Evolutionary conservation across 2,329 filamentous ascomycete species (phyloP).

Genomic region (Colletotrichum sp.): DNA sequence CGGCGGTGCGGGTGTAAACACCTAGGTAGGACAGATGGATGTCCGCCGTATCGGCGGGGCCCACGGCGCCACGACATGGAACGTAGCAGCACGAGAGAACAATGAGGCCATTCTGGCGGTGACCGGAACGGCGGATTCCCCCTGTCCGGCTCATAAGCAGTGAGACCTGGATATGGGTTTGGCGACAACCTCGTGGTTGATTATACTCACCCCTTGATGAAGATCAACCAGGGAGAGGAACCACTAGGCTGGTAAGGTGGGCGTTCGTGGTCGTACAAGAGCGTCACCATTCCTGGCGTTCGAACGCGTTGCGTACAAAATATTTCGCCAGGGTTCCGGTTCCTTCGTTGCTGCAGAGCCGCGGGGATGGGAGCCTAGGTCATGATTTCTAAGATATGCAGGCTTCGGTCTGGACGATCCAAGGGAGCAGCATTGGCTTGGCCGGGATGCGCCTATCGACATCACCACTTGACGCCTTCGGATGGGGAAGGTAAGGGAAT

Average conservation of each 20-base stretch:
- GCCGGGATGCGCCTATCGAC: neutral
- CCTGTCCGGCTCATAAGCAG: neutral
- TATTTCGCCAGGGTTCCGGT: neutral
- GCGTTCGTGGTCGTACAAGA: neutral
- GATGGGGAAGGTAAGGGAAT: neutral
- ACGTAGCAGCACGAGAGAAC: neutral
- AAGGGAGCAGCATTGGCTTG: slow-evolving; percentile 1
- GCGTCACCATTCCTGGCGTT: neutral
- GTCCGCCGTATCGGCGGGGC: slow-evolving; percentile 1
- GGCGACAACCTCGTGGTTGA: neutral
- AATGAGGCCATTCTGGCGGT: neutral
- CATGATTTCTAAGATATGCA: slow-evolving; percentile 11
- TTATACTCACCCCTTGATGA: neutral
- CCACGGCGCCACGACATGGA: neutral
- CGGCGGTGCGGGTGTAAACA: neutral
- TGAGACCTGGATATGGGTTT: neutral
- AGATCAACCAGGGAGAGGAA: neutral
- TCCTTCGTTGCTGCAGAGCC: neutral
- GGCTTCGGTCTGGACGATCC: slow-evolving; percentile 3
- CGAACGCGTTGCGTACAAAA: neutral
- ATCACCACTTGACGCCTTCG: neutral
- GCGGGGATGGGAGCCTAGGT: neutral
- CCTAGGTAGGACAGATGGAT: neutral
- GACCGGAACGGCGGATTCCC: neutral
- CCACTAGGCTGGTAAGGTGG: neutral